phyloP scores from a whole-genome alignment of 176 grass and related monocot species.

The Metroxylon sagu region DNA sequence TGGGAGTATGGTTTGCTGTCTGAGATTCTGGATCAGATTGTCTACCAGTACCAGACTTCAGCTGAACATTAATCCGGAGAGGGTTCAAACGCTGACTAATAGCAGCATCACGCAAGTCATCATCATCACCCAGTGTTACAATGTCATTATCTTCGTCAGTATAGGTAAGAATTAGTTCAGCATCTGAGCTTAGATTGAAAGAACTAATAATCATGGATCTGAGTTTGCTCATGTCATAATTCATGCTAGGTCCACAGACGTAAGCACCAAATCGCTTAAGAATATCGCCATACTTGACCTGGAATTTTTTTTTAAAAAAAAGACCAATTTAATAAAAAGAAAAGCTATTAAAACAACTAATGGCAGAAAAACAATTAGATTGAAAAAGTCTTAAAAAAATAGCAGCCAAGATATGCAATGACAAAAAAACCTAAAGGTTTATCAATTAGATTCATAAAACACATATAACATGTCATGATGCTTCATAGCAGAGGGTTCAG shows the following conservation, averaged over 20 bases:
- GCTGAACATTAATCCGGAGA: slow-evolving; percentile 48
- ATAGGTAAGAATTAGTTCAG: slow-evolving; percentile 53
- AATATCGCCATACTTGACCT: slow-evolving; percentile 22
- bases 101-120: slow-evolving; percentile 59
- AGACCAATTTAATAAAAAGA: no score
- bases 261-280: background rate
- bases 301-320: no score
- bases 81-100: slow-evolving; percentile 64
- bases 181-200: slow-evolving; percentile 47
- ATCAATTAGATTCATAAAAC: no score
- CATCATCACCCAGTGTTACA: slow-evolving; percentile 59
- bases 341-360: no score
- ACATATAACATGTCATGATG: no score
- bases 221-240: slow-evolving; percentile 7
- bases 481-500: no score
- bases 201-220: slow-evolving; percentile 48
- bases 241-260: slow-evolving; percentile 10
- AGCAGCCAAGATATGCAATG: no score
- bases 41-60: slow-evolving; percentile 32
- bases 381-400: no score
- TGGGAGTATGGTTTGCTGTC: background rate
- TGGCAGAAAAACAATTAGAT: no score
- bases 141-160: slow-evolving; percentile 60
- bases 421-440: no score
- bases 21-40: background rate